Percentiles rank a stretch among this genome's conserved stretches.
Evolutionary conservation across 345 rosid genomes (phyloP).

Genomic region (Viola odorata): DNA sequence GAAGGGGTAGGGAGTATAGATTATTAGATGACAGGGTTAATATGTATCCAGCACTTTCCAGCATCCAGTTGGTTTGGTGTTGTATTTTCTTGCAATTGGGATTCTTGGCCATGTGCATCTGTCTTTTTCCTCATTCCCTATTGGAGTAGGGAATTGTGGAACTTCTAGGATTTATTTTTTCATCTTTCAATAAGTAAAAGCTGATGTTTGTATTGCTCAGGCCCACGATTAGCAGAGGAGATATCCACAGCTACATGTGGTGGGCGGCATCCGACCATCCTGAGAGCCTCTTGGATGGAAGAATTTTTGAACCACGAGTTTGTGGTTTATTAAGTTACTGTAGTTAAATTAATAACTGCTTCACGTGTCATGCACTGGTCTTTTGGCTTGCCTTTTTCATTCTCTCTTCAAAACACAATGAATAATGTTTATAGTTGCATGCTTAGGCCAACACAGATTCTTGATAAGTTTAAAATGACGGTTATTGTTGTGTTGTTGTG

Average conservation of each 20-base stretch:
- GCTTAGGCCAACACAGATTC: too few relatives aligned
- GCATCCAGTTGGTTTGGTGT: too few relatives aligned
- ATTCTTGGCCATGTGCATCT: background rate
- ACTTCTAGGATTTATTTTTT: slow-evolving; percentile 6
- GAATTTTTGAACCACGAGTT: slow-evolving; percentile 11
- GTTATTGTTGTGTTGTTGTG: background rate
- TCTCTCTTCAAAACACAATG: background rate
- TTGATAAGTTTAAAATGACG: too few relatives aligned
- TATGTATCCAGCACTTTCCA: background rate
- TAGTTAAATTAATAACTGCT: too few relatives aligned
- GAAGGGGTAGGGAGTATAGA: background rate
- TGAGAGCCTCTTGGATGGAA: slow-evolving; percentile 24
- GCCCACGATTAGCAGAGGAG: slow-evolving; percentile 19
- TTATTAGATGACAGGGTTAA: background rate
- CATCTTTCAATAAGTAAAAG: slow-evolving; percentile 14
- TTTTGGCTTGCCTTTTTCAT: background rate
- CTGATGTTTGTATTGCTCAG: slow-evolving; percentile 24
- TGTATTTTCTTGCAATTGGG: background rate
- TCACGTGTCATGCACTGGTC: too few relatives aligned
- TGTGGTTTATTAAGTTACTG: slow-evolving; percentile 4
- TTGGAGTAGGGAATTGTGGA: slow-evolving; percentile 10
- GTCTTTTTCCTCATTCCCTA: background rate
- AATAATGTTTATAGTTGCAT: too few relatives aligned
- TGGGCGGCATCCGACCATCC: slow-evolving; percentile 14
- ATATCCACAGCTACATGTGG: slow-evolving; percentile 22